Conservation (phyloP, 2,329 filamentous ascomycete species). For the Aotearoamyces nothofagi region DNA sequence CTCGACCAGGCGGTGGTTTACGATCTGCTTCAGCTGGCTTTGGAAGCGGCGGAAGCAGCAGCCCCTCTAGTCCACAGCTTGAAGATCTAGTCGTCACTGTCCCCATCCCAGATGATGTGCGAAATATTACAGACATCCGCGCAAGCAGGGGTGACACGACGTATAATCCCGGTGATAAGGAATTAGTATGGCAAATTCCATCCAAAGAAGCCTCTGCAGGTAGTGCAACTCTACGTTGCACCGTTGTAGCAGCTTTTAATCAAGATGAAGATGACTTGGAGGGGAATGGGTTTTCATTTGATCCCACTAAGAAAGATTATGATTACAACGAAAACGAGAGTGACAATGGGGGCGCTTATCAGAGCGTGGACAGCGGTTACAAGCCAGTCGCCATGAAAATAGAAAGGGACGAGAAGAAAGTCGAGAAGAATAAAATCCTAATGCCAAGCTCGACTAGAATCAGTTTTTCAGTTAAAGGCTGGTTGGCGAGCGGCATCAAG, state of each 20-base stretch:
- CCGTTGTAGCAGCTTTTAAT: slow-evolving; percentile 51
- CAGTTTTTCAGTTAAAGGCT: slow-evolving; percentile 56
- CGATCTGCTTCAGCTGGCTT: slow-evolving; percentile 32
- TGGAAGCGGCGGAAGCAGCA: slow-evolving; percentile 23
- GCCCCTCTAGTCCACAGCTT: slow-evolving; percentile 32
- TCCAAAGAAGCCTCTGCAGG: slow-evolving; percentile 60
- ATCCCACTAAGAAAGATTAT: slow-evolving; percentile 19
- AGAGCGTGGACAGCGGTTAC: slow-evolving; percentile 21
- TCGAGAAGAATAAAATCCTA: slow-evolving; percentile 55
- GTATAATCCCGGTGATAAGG: slow-evolving; percentile 57
- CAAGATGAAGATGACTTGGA: slow-evolving; percentile 30
- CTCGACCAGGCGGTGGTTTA: slow-evolving; percentile 23
- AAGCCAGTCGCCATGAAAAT: slow-evolving; percentile 16
- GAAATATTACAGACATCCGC: slow-evolving; percentile 70
- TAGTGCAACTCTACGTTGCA: slow-evolving; percentile 64
- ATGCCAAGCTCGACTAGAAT: slow-evolving; percentile 69
- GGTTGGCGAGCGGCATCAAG: slow-evolving; percentile 51
- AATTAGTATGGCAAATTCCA: slow-evolving; percentile 71
- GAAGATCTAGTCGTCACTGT: slow-evolving; percentile 69
- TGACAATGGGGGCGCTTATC: slow-evolving; percentile 34
- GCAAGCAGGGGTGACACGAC: slow-evolving; percentile 70
- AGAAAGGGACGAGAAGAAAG: slow-evolving; percentile 35
- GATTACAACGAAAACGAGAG: slow-evolving; percentile 30
- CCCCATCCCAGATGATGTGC: slow-evolving; percentile 63
- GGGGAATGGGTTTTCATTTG: slow-evolving; percentile 17